Evolutionary conservation across 345 rosid species (phyloP).

Genomic region (Murraya koenigii): DNA sequence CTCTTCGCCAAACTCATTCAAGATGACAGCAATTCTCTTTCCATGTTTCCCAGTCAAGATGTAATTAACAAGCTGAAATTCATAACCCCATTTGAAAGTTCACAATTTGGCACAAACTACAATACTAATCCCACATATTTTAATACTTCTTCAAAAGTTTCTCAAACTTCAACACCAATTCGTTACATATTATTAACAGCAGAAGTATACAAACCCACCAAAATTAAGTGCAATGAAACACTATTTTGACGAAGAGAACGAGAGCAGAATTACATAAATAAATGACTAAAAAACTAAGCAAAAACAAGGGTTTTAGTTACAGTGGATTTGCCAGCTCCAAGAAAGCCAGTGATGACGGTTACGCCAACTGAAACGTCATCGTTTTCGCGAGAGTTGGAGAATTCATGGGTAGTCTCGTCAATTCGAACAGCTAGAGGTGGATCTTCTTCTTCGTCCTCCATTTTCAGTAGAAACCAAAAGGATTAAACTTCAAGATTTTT

Average conservation of each 20-base stretch:
- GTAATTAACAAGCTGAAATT: conserved; percentile 70
- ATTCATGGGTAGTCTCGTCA: conserved; percentile 1
- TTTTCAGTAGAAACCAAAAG: conserved; percentile 14
- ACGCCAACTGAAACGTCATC: conserved; percentile 60
- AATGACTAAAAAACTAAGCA: too few species aligned
- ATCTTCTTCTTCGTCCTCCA: conserved; percentile 63
- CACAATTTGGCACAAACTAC: neutral
- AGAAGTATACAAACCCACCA: neutral
- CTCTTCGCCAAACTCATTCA: conserved; percentile 98
- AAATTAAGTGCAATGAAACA: neutral
- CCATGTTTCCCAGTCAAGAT: conserved; percentile 79
- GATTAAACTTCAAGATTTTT: neutral
- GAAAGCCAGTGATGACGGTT: conserved; percentile 87
- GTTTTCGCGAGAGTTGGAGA: conserved; percentile 8
- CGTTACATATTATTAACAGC: neutral
- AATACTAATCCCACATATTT: too few species aligned
- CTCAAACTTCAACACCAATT: neutral
- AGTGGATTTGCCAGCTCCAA: conserved; percentile 95
- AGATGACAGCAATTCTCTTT: conserved; percentile 83
- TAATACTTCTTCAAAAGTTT: neutral
- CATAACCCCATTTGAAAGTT: neutral
- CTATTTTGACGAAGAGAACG: neutral
- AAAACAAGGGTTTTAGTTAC: conserved; percentile 29
- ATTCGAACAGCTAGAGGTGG: conserved; percentile 73
- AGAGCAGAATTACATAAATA: neutral